These are phyloP conservation scores for Metarhizium anisopliae DNA, from an alignment of 2,329 filamentous ascomycete species.

Conservation along the genomic window DNA sequence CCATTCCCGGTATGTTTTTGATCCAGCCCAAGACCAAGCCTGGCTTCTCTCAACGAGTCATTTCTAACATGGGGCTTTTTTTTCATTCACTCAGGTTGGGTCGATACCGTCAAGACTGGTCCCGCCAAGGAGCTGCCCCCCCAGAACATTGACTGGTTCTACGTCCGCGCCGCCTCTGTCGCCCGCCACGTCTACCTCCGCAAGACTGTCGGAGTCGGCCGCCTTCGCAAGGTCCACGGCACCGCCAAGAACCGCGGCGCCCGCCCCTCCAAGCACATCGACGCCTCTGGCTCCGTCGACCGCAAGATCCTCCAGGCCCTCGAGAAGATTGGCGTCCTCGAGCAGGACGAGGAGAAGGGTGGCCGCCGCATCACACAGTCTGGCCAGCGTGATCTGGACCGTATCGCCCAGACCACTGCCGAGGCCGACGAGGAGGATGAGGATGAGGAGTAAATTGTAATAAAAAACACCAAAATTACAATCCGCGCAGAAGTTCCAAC, in stretches of 20 bases:
- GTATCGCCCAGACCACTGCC: conserved; percentile 73
- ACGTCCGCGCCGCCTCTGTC: conserved; percentile 82
- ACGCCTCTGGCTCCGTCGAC: conserved; percentile 91
- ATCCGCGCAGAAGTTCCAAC: background rate
- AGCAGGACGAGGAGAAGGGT: conserved; percentile 97
- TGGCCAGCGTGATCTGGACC: conserved; percentile 98
- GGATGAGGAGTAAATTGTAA: conserved; percentile 53
- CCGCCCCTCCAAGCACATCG: conserved; percentile 87
- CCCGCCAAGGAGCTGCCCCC: conserved; percentile 94
- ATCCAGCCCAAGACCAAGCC: background rate
- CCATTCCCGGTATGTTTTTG: conserved; percentile 66
- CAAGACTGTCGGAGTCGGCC: conserved; percentile 98
- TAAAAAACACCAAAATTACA: too few species aligned
- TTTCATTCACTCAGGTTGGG: conserved; percentile 60
- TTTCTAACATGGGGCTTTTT: too few species aligned
- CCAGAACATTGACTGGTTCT: conserved; percentile 97
- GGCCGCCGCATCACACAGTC: conserved; percentile 96
- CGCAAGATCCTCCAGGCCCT: conserved; percentile 95
- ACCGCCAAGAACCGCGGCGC: conserved; percentile 94
- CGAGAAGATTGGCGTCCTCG: conserved; percentile 98
- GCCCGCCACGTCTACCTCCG: conserved; percentile 98
- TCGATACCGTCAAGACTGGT: conserved; percentile 98
- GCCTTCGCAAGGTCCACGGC: conserved; percentile 93
- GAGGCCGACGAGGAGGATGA: conserved; percentile 63
- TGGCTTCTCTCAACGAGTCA: too few species aligned